Evolutionary conservation across 495 filamentous ascomycete genomes (phyloP), one percentile per base, ranked within the genome.

Genomic region (Penicillium desertorum): DNA sequence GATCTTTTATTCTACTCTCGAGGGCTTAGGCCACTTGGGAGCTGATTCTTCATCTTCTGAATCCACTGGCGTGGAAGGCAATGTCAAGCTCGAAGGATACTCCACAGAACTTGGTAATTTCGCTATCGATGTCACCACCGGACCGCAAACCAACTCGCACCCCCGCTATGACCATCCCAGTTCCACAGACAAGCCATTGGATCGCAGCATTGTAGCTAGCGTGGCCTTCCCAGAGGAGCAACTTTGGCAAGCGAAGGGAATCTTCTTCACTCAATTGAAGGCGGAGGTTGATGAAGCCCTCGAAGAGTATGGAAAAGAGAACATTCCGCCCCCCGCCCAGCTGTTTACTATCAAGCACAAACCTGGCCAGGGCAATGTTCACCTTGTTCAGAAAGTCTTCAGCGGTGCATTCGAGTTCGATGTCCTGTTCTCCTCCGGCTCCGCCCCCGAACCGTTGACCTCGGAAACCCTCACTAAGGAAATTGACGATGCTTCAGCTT

Each of bases 371-470:
- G 95, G 93, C 14, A 98, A 98, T 64, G 62, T 91, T 4, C 94
- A 98, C 58, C 76, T 95, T 46, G 82, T 98, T 39, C 93, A 98
- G 71, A 98, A 96, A 72, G 81, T 92, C 3, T 98, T 97, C 68
- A 83, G 89, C 66, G 95, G 95, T 1, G 16, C 30, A 25, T 48
- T 43, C 20, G 54, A 94, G 80, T 98, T 98, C 63, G 94, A 98
- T 64, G 78, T 98, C 43, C 79, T 98, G 23, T 98, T 89, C 76
- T 91, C 90, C 5, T 96, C 93, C 57, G 84, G 76, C 45, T 93
- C 90, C 19, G 83, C 86, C 2, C 79, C 82, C 11, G 63, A 80
- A 30, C 69, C 76, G 3, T 62, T 88, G 56, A 86, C 81, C 10
- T 85, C 89, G 47, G 82, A 86, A 46, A 83, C 85, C 57, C 67